Evolutionary conservation across 2,329 filamentous ascomycete genomes (phyloP), one percentile per base, ranked within the genome.

Genomic region (Penicillium sp.): DNA sequence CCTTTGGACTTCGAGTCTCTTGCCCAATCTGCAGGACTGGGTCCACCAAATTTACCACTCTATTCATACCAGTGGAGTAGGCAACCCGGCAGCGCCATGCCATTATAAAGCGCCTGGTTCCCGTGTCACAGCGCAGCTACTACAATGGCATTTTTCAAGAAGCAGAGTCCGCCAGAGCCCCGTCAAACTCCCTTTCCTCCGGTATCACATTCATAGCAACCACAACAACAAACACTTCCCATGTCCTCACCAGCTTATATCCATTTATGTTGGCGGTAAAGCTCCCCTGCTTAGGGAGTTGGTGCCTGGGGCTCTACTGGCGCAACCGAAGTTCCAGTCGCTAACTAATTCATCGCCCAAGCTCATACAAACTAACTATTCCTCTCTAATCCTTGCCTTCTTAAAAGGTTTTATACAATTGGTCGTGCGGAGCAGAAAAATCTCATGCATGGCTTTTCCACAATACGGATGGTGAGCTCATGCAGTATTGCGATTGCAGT

Each of bases 1-100:
- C 21, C 75, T 62, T 43, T 75, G 67, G 4, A 83, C 80, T 33
- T 78, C 75, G 0, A 71, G 65, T 44, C 75, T 66, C 52, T 74
- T 69, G 80, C 78, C 82, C 81, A 84, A 19, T 78, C 70, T 0
- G 72, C 68, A 0, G 84, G 64, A 1, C 69, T 76, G 59, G 80
- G 82, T 0, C 69, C 70, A 42, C 2, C 11, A 42, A 23, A 23
- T 23, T 3, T 7, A 8, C 39, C 3, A 39, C 35, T 39, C 8
- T 3, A 11, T 39, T n/a, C 4, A n/a, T 19, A 11, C 35, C 7
- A 7, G n/a, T 39, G 35, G 35, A 37, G 4, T 1, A 33, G 31
- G 31, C 14, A 37, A n/a, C 14, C n/a, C 1, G 35, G 16, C 7
- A 8, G 29, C 11, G 10, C 29, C 29, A 14, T 31, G 4, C 11